A percentile compares a stretch with the other conserved stretches of the same genome.
phyloP scores from a whole-genome alignment of 176 grass and related monocot genomes.

The Musa acuminata region DNA sequence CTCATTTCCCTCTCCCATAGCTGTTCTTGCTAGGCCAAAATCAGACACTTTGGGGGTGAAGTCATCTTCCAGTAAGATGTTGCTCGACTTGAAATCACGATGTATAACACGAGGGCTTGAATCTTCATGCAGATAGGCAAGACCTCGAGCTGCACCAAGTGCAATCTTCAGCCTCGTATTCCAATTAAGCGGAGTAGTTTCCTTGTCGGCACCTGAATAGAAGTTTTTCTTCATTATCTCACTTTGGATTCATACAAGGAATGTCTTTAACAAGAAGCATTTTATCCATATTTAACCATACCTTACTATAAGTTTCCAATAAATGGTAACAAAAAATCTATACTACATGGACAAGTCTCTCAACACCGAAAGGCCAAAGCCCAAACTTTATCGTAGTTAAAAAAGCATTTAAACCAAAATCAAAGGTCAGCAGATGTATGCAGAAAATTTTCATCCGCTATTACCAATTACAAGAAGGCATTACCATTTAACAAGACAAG shows the following conservation, averaged over 20 bases:
- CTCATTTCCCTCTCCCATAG: slow-evolving; percentile 66
- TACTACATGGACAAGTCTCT: neutral
- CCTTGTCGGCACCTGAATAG: slow-evolving; percentile 56
- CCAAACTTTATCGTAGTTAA: no score
- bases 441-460: neutral
- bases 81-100: slow-evolving; percentile 97
- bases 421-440: neutral
- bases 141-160: slow-evolving; percentile 73
- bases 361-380: neutral
- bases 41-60: slow-evolving; percentile 93
- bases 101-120: slow-evolving; percentile 98
- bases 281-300: neutral
- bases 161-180: slow-evolving; percentile 81
- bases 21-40: slow-evolving; percentile 76
- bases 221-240: slow-evolving; percentile 1
- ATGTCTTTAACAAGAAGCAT: slow-evolving; percentile 2
- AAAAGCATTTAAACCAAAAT: no score
- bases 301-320: neutral
- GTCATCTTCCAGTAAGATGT: slow-evolving; percentile 89
- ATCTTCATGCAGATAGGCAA: slow-evolving; percentile 97
- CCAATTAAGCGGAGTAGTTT: slow-evolving; percentile 62
- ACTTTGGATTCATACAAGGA: neutral
- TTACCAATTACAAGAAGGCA: neutral
- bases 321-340: neutral
- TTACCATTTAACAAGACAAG: neutral